Conservation (phyloP, 176 grass and related monocot genomes). For the Carex cristatella region DNA sequence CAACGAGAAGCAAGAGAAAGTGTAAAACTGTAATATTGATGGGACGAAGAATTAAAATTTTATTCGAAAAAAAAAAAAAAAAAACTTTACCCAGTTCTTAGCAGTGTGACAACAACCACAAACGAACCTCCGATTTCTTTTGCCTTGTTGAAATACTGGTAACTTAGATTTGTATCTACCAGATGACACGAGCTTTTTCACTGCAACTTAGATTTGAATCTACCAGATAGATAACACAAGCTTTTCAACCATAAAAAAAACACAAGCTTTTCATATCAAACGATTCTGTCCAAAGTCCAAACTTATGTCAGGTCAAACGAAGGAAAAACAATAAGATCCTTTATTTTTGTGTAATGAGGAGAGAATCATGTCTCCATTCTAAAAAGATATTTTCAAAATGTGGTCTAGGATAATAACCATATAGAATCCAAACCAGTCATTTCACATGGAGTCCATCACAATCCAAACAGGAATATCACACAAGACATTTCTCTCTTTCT, state of each 20-base stretch:
- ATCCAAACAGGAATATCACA: slow-evolving; percentile 11
- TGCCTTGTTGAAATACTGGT: not conserved
- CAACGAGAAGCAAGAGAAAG: not conserved
- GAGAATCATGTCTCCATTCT: not conserved
- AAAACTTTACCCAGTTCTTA: not conserved
- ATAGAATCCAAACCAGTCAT: not conserved
- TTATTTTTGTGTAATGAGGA: not conserved
- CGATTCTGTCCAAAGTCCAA: not conserved
- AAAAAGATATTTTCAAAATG: not conserved
- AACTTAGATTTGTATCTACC: not conserved
- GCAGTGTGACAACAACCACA: not conserved
- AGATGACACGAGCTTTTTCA: not conserved
- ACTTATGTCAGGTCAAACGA: not conserved
- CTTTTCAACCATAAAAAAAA: no score
- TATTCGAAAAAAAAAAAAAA: not conserved
- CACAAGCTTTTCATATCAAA: not conserved
- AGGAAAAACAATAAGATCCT: not conserved
- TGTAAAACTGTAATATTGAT: not conserved
- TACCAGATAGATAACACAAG: not conserved
- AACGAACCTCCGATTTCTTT: not conserved
- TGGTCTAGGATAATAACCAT: slow-evolving; percentile 6
- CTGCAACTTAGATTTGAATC: not conserved
- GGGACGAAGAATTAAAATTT: not conserved
- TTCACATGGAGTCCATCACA: not conserved
- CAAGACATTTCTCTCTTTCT: not conserved